Percentiles rank a stretch among this genome's conserved stretches.
Conservation (phyloP, 208 protist species). For the Naegleria lovaniensis region DNA sequence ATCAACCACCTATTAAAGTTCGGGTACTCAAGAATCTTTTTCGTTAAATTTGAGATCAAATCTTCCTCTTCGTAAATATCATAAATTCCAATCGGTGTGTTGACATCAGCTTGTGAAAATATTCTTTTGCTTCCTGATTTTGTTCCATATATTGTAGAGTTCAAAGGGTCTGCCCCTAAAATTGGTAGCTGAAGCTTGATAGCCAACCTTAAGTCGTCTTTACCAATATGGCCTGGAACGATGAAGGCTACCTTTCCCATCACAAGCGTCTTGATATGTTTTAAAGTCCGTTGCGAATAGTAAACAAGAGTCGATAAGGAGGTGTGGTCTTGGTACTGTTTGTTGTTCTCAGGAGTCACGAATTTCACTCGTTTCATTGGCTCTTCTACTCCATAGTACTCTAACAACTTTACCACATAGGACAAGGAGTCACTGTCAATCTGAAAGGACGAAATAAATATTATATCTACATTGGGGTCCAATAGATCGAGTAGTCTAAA, state of each 20-base stretch:
- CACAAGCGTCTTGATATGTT: slow-evolving; percentile 59
- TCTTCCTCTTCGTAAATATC: slow-evolving; percentile 57
- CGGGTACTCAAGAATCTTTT: slow-evolving; percentile 62
- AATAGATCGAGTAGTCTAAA: slow-evolving; percentile 63
- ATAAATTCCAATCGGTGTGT: slow-evolving; percentile 54
- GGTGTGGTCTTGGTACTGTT: slow-evolving; percentile 57
- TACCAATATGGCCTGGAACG: slow-evolving; percentile 68
- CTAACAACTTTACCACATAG: slow-evolving; percentile 68
- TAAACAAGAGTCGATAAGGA: slow-evolving; percentile 66
- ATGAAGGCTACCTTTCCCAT: slow-evolving; percentile 63
- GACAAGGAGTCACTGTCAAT: slow-evolving; percentile 63
- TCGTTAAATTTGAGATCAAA: slow-evolving; percentile 55
- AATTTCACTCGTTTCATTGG: slow-evolving; percentile 52
- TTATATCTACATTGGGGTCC: slow-evolving; percentile 67
- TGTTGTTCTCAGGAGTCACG: slow-evolving; percentile 66
- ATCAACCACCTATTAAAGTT: slow-evolving; percentile 68
- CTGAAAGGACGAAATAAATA: slow-evolving; percentile 65
- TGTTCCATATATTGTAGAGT: slow-evolving; percentile 67
- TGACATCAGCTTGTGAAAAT: slow-evolving; percentile 64
- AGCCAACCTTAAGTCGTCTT: slow-evolving; percentile 71
- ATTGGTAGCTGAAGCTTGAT: slow-evolving; percentile 70
- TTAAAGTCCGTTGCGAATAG: slow-evolving; percentile 66
- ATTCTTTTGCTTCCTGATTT: slow-evolving; percentile 67
- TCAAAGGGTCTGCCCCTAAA: slow-evolving; percentile 61
- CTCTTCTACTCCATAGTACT: slow-evolving; percentile 51